A percentile compares a stretch with the other conserved stretches of the same genome.
Conservation (phyloP, 768 basidiomycete species). For the Lyophyllum decastes region DNA sequence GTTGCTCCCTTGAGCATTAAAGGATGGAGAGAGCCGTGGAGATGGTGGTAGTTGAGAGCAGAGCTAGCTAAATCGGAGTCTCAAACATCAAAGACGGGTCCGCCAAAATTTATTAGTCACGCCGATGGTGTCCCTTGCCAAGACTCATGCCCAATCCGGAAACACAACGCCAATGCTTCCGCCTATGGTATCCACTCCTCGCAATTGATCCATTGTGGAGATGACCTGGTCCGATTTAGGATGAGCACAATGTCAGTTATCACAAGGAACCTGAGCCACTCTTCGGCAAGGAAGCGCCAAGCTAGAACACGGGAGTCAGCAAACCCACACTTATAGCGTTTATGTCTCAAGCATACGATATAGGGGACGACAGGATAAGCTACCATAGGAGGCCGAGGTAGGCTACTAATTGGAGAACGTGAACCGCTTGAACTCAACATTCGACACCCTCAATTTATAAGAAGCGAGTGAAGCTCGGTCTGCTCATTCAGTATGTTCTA, state of each 20-base stretch:
- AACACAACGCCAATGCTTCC: slow-evolving; percentile 7
- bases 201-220: background rate
- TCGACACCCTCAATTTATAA: too few species aligned
- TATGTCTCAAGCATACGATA: background rate
- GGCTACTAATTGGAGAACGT: too few species aligned
- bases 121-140: slow-evolving; percentile 9
- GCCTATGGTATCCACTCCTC: background rate
- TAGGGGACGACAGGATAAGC: too few species aligned
- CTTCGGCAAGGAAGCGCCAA: background rate
- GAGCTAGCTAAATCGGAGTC: slow-evolving; percentile 10
- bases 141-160: background rate
- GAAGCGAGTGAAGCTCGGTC: too few species aligned
- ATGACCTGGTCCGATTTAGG: background rate
- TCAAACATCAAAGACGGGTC: background rate
- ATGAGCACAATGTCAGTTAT: too few species aligned
- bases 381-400: too few species aligned
- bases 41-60: slow-evolving; percentile 10
- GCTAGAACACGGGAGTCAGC: background rate
- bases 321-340: background rate
- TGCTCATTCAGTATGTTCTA: too few species aligned
- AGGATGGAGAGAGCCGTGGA: background rate
- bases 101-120: background rate
- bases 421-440: too few species aligned
- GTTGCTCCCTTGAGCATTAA: slow-evolving; percentile 15
- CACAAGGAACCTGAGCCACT: background rate